Percentiles rank a stretch among this genome's conserved stretches.
Conservation (phyloP, 139 green algal species). For the Ostreobium quekettii region DNA sequence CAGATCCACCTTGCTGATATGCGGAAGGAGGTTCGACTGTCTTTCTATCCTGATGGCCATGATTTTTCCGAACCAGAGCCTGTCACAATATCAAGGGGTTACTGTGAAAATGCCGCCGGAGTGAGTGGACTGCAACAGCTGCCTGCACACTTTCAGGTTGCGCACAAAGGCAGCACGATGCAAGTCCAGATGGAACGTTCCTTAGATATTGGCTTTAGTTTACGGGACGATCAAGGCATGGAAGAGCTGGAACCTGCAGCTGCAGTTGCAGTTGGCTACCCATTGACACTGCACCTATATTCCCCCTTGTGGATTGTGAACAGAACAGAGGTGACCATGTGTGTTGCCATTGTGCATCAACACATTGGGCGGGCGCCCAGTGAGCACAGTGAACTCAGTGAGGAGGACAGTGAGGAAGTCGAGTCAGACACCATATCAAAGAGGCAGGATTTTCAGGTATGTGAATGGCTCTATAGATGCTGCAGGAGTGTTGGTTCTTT, state of each 20-base stretch:
- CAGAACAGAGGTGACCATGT: constrained; percentile 2
- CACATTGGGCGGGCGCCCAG: no score
- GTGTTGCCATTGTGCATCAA: neutral
- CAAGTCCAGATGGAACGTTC: neutral
- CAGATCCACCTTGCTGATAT: constrained; percentile 3
- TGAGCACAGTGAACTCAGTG: no score
- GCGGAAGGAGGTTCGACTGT: constrained; percentile 5
- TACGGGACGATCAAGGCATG: no score
- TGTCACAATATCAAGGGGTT: neutral
- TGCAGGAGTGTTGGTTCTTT: no score
- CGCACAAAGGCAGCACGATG: neutral
- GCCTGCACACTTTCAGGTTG: neutral
- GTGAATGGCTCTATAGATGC: no score
- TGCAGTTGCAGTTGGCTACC: constrained; percentile 8
- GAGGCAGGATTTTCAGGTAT: no score
- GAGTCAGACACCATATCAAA: no score
- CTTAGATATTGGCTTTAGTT: neutral
- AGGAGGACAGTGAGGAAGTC: no score
- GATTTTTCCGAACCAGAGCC: neutral
- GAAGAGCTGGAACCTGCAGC: constrained; percentile 4
- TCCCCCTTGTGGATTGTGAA: constrained; percentile 9
- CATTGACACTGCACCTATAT: neutral
- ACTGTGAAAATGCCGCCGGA: constrained; percentile 4
- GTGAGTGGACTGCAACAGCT: constrained; percentile 7
- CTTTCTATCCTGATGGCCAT: constrained; percentile 3